Evolutionary conservation across 805 yeast genomes (phyloP).

Genomic region (Ogataea degrootiae): DNA sequence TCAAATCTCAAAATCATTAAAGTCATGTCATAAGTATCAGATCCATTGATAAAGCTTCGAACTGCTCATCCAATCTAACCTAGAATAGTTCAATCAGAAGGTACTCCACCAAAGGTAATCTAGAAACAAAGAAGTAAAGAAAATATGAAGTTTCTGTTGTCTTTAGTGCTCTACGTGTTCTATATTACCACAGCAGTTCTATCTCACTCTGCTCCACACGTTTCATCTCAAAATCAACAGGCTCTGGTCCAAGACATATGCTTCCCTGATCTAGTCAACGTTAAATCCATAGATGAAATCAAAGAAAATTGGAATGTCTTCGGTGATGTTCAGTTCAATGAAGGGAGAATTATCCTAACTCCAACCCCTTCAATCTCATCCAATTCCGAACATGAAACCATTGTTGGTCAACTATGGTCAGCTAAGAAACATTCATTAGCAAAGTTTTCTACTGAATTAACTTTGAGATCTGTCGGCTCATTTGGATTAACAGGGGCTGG

Average conservation of each 20-base stretch:
- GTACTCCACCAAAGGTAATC: too few species aligned
- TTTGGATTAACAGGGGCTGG: slow-evolving; percentile 51
- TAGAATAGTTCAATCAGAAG: too few species aligned
- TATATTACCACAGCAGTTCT: neutral
- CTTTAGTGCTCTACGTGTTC: neutral
- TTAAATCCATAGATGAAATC: slow-evolving; percentile 26
- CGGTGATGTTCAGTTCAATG: slow-evolving; percentile 38
- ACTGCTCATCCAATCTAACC: too few species aligned
- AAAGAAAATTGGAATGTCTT: slow-evolving; percentile 40
- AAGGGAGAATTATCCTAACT: slow-evolving; percentile 52
- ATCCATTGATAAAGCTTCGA: too few species aligned
- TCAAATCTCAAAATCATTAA: too few species aligned
- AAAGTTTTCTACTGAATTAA: slow-evolving; percentile 47
- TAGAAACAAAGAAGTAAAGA: neutral
- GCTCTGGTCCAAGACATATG: slow-evolving; percentile 12
- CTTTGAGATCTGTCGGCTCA: slow-evolving; percentile 57
- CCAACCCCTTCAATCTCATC: slow-evolving; percentile 32
- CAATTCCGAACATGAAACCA: slow-evolving; percentile 18
- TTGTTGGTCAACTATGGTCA: slow-evolving; percentile 45
- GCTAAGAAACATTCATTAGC: slow-evolving; percentile 24
- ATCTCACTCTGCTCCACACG: slow-evolving; percentile 1
- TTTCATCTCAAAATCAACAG: slow-evolving; percentile 1
- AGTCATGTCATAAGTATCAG: too few species aligned
- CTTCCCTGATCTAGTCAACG: slow-evolving; percentile 21
- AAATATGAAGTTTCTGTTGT: neutral